Base-by-base conservation (phyloP, 1,139 yeast genomes). In the Candida tetrigidarum region DNA sequence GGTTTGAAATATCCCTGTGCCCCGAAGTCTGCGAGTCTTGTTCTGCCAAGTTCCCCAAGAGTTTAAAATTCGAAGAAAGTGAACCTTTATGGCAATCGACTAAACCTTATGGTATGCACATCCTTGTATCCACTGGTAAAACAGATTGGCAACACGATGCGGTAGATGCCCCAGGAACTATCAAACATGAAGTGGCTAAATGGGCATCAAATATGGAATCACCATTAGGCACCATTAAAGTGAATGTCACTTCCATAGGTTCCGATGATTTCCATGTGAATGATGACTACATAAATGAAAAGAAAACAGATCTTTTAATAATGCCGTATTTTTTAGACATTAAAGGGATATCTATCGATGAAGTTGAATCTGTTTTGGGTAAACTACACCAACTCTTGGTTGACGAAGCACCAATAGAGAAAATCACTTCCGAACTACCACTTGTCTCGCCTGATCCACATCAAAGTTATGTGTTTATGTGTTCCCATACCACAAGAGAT, bases 401-500 rank as follows among this genome's bases (percentile, higher is more conserved):
- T 10, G 55, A 54, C 11, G 30, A 42, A 3, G 29, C 38, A 8
- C 14, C 45, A 6, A 37, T 46, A 23, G 42, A 45, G 6, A 44
- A 47, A 6, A 44, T 51, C 14, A 29, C 38, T 10, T 18, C 27
- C 2, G 14, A 15, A 12, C 27, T 49, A 7, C 50, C 52, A 9
- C 40, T 46, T 15, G 37, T 43, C n/a, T 19, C 43, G 6, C 40
- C 39, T 1, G 80, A 78, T 47, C 49, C 52, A 2, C 78, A 78
- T 51, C 66, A 69, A 43, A 77, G 93, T 1, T 84, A 79, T 56
- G 71, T 93, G 4, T 76, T 93, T 45, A 64, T 93, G 39, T 93
- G 99, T 58, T 91, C 97, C 0, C 99, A 93, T 64, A 73, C 77
- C 41, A 89, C 96, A 4, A 81, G 98, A 63, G 99, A 93, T 63